Base-by-base conservation (phyloP, 139 green algal species). In the Chlorella sp. region DNA sequence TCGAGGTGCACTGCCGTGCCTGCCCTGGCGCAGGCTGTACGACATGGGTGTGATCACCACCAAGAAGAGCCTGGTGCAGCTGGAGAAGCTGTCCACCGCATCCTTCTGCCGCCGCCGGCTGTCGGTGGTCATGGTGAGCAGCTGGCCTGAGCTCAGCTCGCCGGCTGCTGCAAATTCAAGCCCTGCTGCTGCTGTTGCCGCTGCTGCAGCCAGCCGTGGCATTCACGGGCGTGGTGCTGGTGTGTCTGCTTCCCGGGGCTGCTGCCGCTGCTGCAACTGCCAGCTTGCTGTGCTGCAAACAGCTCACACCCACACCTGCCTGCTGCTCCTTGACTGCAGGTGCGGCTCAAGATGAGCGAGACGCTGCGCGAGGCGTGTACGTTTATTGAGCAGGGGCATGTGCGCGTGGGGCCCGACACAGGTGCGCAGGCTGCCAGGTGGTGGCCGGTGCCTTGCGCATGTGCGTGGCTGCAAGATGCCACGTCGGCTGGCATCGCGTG, bases 331-430 rank as follows among this genome's bases (percentile, higher is more conserved):
- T 74, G 68, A 18, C 3, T 30, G 68, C 70, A 78, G 70, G 70
- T 85, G 47, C 90, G 95, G 3, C 71, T 96, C 0, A 98, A 97
- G 83, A 98, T 99, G 95, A 90, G 93, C 2, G 95, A 99, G 88
- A 98, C 92, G 11, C 72, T 99, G 68, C 85, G 88, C 1, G 98
- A 99, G 84, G 97, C 97, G 20, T 88, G 85, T 44, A 98, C 96
- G 0, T 99, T 99, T 80, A 93, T 99, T 16, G 97, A 99, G 89
- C 95, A 98, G 90, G 97, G 97, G 9, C 97, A 99, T 84, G 94
- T 99, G 26, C 93, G 97, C 5, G 95, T 99, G n/a, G 98, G 98
- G 12, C 94, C 97, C 13, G 91, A 98, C 74, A 98, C 95, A 0
- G 92, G 81, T 86, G 70, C 30, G 76, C 16, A 3, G 21, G 25